A percentile compares a stretch with the other conserved stretches of the same genome.
Conservation (phyloP, 108 stramenopile genomes). For the Cyclotella sp. region DNA sequence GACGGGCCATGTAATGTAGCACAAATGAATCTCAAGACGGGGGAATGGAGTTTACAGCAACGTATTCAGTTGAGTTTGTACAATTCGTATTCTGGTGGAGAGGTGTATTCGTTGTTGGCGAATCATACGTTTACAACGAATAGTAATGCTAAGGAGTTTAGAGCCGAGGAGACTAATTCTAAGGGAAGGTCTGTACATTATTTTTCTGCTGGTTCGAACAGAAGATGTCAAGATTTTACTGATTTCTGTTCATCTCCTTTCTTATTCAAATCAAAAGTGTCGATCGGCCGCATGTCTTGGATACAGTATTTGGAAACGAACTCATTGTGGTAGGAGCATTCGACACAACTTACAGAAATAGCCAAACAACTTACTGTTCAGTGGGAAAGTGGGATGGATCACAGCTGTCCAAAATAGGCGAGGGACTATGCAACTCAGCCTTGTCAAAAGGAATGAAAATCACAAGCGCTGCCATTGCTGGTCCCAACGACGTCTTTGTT, state of each 20-base stretch:
- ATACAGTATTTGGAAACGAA: constrained; percentile 57
- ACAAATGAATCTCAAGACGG: constrained; percentile 70
- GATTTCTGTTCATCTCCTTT: neutral
- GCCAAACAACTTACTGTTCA: constrained; percentile 94
- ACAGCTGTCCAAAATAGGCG: constrained; percentile 86
- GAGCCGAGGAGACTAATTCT: constrained; percentile 26
- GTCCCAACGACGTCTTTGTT: constrained; percentile 84
- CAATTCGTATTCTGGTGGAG: constrained; percentile 89
- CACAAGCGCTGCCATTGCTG: constrained; percentile 82
- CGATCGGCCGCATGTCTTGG: constrained; percentile 45
- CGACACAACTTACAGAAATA: constrained; percentile 90
- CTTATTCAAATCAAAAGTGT: neutral
- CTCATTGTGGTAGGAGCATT: constrained; percentile 94
- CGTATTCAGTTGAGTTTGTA: constrained; percentile 85
- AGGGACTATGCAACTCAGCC: constrained; percentile 93
- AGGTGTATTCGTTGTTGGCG: constrained; percentile 82
- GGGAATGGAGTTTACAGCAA: constrained; percentile 77
- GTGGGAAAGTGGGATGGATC: constrained; percentile 91
- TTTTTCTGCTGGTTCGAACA: neutral
- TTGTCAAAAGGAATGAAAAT: constrained; percentile 91
- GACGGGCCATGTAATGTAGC: constrained; percentile 86
- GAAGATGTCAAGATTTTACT: neutral
- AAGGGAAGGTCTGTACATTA: constrained; percentile 23
- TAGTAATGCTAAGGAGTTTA: constrained; percentile 46
- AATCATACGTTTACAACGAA: constrained; percentile 73